phyloP scores from a whole-genome alignment of 2,329 filamentous ascomycete genomes.

The Celoporthe dispersa region DNA sequence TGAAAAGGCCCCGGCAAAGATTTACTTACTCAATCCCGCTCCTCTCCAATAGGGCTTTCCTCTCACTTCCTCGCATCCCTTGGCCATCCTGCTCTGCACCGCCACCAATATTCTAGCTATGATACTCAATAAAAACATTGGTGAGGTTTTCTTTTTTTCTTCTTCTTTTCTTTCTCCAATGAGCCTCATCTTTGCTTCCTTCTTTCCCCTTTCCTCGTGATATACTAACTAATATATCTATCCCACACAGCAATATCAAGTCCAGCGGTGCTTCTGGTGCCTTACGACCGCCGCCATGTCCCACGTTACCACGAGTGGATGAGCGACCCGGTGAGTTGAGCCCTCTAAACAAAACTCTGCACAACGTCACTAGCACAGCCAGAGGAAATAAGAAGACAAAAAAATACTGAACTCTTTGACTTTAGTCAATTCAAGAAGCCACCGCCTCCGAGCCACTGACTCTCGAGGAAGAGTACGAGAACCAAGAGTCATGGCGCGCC shows the following conservation, averaged over 20 bases:
- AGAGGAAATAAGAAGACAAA: too few species aligned
- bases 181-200: too few species aligned
- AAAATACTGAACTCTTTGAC: background rate
- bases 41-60: background rate
- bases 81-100: background rate
- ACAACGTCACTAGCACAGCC: too few species aligned
- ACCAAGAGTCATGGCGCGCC: slow-evolving; percentile 85
- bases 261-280: slow-evolving; percentile 72
- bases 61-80: background rate
- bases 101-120: slow-evolving; percentile 37
- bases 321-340: slow-evolving; percentile 69
- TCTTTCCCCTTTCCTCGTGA: too few species aligned
- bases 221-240: background rate
- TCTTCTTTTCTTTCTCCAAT: background rate
- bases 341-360: background rate
- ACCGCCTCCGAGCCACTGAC: slow-evolving; percentile 87
- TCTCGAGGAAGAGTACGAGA: slow-evolving; percentile 82
- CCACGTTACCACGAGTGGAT: slow-evolving; percentile 88
- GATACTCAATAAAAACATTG: slow-evolving; percentile 50
- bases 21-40: background rate
- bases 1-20: background rate
- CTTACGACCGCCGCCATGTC: slow-evolving; percentile 83
- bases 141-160: slow-evolving; percentile 36
- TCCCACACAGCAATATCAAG: slow-evolving; percentile 65
- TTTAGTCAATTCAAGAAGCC: slow-evolving; percentile 75